Evolutionary conservation across 352 stramenopile genomes (phyloP).

Genomic region (Achlya hypogyna): DNA sequence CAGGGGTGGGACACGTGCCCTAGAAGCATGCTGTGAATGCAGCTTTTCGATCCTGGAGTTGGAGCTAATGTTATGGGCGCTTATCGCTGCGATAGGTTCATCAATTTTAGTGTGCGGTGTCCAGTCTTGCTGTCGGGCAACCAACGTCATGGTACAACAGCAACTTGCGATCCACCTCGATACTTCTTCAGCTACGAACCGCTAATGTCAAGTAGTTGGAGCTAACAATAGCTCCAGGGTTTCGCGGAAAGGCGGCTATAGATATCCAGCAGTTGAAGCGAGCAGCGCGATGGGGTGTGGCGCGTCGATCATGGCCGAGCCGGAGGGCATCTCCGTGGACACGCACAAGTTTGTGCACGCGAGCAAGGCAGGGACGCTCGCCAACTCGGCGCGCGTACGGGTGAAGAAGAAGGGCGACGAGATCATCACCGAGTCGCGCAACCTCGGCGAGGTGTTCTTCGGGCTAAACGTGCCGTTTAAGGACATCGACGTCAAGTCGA

Average conservation of each 20-base stretch:
- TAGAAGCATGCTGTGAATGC: too few relatives aligned
- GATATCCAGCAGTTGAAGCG: neutral
- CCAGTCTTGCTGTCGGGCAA: too few relatives aligned
- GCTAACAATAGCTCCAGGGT: too few relatives aligned
- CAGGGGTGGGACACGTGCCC: too few relatives aligned
- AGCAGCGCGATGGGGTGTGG: conserved; percentile 8
- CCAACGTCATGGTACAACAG: too few relatives aligned
- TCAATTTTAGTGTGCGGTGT: too few relatives aligned
- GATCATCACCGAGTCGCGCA: conserved; percentile 45
- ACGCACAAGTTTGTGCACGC: conserved; percentile 23
- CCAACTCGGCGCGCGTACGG: conserved; percentile 52
- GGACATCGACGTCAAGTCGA: conserved; percentile 53
- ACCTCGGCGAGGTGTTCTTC: conserved; percentile 57
- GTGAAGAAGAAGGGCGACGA: conserved; percentile 20
- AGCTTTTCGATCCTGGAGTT: too few relatives aligned
- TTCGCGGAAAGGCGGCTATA: neutral
- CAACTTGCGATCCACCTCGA: too few relatives aligned
- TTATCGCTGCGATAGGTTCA: too few relatives aligned
- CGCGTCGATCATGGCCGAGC: conserved; percentile 1
- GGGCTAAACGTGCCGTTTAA: conserved; percentile 53
- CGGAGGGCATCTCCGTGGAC: conserved; percentile 17
- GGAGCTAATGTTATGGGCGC: too few relatives aligned
- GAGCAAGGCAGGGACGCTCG: conserved; percentile 59
- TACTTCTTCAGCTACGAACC: too few relatives aligned
- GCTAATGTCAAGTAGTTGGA: too few relatives aligned